A percentile compares a stretch with the other conserved stretches of the same genome.
Conservation (phyloP, 345 rosid species). For the Garcia nutans region DNA sequence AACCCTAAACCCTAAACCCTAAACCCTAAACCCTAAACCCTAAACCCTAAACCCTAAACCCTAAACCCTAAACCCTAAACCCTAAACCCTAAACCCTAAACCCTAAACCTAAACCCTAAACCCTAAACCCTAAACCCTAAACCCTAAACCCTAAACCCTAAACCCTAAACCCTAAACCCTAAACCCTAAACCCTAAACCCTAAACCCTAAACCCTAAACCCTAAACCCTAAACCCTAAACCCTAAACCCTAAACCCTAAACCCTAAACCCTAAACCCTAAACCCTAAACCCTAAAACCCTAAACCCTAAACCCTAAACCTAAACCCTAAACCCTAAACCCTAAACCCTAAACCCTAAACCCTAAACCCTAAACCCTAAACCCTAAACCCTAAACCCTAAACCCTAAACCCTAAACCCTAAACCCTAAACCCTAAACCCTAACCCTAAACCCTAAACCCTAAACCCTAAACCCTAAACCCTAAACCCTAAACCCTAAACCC, state of each 20-base stretch:
- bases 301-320: constrained; percentile 7
- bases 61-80: constrained; percentile 21
- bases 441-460: constrained; percentile 10
- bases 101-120: constrained; percentile 18
- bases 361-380: constrained; percentile 16
- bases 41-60: constrained; percentile 22
- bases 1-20: constrained; percentile 20
- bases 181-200: constrained; percentile 20
- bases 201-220: constrained; percentile 21
- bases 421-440: constrained; percentile 15
- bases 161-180: constrained; percentile 19
- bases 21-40: constrained; percentile 20
- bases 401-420: constrained; percentile 19
- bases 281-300: constrained; percentile 5
- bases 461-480: constrained; percentile 1
- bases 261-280: constrained; percentile 11
- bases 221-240: constrained; percentile 3
- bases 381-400: constrained; percentile 21
- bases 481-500: constrained; percentile 9
- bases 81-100: constrained; percentile 21
- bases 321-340: constrained; percentile 22
- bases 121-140: constrained; percentile 8
- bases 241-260: background rate
- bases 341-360: constrained; percentile 14
- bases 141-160: constrained; percentile 14